These are phyloP conservation scores for Pichia kluyveri DNA, from an alignment of 805 yeast species.

Conservation along the genomic window DNA sequence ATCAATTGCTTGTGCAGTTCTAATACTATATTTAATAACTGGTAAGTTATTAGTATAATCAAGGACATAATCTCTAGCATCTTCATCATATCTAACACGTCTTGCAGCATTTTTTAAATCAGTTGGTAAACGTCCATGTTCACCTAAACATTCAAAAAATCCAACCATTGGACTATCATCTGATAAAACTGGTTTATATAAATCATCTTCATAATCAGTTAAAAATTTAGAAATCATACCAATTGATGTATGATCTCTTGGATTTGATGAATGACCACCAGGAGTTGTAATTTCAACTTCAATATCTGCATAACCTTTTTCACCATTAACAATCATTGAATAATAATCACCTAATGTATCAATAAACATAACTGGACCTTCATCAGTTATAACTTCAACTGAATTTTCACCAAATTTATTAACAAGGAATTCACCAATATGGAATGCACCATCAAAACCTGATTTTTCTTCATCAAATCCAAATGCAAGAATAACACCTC, in stretches of 20 bases:
- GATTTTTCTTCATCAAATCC: slow-evolving; percentile 78
- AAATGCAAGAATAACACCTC: slow-evolving; percentile 55
- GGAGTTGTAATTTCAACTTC: slow-evolving; percentile 40
- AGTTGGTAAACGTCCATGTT: slow-evolving; percentile 26
- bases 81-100: slow-evolving; percentile 17
- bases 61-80: slow-evolving; percentile 29
- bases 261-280: slow-evolving; percentile 54
- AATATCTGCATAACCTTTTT: slow-evolving; percentile 34
- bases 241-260: slow-evolving; percentile 67
- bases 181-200: slow-evolving; percentile 39
- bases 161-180: slow-evolving; percentile 51
- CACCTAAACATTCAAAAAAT: slow-evolving; percentile 55
- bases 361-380: slow-evolving; percentile 36
- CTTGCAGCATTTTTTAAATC: slow-evolving; percentile 7
- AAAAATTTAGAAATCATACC: slow-evolving; percentile 62
- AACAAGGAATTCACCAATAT: slow-evolving; percentile 37
- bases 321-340: slow-evolving; percentile 24
- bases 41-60: slow-evolving; percentile 16
- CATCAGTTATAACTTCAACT: slow-evolving; percentile 53
- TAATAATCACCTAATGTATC: slow-evolving; percentile 27
- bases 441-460: slow-evolving; percentile 54
- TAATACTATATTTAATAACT: slow-evolving; percentile 31
- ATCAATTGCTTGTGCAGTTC: slow-evolving; percentile 63
- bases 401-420: slow-evolving; percentile 53
- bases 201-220: slow-evolving; percentile 45